Conservation (phyloP, 352 stramenopile species). For the Thraustochytrium striatum region DNA sequence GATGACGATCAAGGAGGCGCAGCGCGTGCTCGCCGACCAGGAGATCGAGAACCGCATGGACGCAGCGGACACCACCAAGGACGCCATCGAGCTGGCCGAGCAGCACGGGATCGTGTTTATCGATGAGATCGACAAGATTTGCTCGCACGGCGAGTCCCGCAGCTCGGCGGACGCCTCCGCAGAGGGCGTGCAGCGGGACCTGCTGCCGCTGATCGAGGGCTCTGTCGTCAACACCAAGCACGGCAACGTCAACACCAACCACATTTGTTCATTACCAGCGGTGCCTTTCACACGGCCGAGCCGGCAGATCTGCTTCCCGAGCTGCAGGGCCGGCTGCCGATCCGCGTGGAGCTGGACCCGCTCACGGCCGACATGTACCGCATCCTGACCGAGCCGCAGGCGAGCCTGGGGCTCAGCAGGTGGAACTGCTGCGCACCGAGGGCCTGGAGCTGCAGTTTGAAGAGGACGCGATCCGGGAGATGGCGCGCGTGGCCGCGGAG, state of each 20-base stretch:
- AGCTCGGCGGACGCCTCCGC: conserved; percentile 89
- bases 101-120: conserved; percentile 99
- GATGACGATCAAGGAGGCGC: conserved; percentile 87
- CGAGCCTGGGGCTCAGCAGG: conserved; percentile 95
- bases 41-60: conserved; percentile 86
- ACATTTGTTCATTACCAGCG: conserved; percentile 98
- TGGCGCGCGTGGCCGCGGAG: conserved; percentile 87
- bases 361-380: conserved; percentile 98
- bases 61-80: conserved; percentile 66
- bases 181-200: conserved; percentile 96
- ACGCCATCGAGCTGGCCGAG: conserved; percentile 81
- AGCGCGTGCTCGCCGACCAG: conserved; percentile 87
- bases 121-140: conserved; percentile 99
- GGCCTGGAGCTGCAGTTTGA: conserved; percentile 90
- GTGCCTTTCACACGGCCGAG: conserved; percentile 96
- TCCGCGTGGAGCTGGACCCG: conserved; percentile 96
- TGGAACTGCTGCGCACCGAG: conserved; percentile 94
- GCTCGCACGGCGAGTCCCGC: conserved; percentile 76
- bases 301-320: conserved; percentile 95
- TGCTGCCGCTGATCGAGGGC: conserved; percentile 97
- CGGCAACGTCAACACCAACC: conserved; percentile 98
- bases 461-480: conserved; percentile 92
- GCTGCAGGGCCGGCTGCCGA: conserved; percentile 94
- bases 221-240: conserved; percentile 86
- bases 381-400: conserved; percentile 98